A percentile compares a stretch with the other conserved stretches of the same genome.
Evolutionary conservation across 768 basidiomycete species (phyloP).

Genomic region (Kwoniella bestiolae): DNA sequence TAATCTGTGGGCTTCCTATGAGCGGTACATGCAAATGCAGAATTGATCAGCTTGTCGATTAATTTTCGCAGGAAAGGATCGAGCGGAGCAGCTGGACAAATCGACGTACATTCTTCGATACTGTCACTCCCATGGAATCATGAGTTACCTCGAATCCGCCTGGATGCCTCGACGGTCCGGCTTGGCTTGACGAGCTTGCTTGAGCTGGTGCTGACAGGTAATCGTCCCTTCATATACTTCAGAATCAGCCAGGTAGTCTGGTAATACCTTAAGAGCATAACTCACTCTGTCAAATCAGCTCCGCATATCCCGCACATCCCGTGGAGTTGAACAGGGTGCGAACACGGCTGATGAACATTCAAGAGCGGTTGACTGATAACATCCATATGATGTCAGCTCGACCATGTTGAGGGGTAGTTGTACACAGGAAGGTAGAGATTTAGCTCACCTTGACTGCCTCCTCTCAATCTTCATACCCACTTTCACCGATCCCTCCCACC

Average conservation of each 20-base stretch:
- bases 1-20: slow-evolving; percentile 79
- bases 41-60: no score
- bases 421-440: no score
- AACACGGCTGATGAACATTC: slow-evolving; percentile 84
- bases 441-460: slow-evolving; percentile 35
- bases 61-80: no score
- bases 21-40: no score
- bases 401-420: no score
- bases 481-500: slow-evolving; percentile 62
- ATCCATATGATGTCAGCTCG: not conserved
- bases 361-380: slow-evolving; percentile 56
- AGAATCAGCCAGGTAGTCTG: not conserved
- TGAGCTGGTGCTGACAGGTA: slow-evolving; percentile 41
- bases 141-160: slow-evolving; percentile 72
- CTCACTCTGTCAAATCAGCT: slow-evolving; percentile 75
- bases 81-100: not conserved
- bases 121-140: slow-evolving; percentile 84
- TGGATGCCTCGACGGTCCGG: slow-evolving; percentile 37
- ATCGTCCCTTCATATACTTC: slow-evolving; percentile 40
- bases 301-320: slow-evolving; percentile 94
- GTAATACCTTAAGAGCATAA: not conserved
- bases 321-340: slow-evolving; percentile 88
- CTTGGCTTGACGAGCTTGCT: slow-evolving; percentile 5
- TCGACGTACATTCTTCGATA: slow-evolving; percentile 65
- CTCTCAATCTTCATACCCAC: slow-evolving; percentile 38